Conservation (phyloP, 768 basidiomycete species). For the Crepidotus variabilis region DNA sequence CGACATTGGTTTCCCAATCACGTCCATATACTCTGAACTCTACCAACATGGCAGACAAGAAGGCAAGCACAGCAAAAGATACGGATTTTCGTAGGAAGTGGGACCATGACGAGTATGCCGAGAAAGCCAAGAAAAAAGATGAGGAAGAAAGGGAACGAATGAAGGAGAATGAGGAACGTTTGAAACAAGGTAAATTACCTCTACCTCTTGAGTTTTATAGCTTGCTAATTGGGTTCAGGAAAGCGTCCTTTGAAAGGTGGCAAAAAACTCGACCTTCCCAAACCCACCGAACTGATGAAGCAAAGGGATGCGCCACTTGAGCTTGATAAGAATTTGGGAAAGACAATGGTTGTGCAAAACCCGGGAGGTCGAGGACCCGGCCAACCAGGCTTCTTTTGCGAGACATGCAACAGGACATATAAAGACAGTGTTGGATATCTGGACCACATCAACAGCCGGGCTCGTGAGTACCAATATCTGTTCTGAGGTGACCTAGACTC, state of each 20-base stretch:
- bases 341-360: slow-evolving; percentile 92
- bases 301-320: slow-evolving; percentile 81
- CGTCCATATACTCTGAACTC: no score
- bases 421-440: slow-evolving; percentile 94
- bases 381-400: slow-evolving; percentile 92
- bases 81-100: slow-evolving; percentile 87
- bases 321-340: slow-evolving; percentile 91
- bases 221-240: slow-evolving; percentile 40
- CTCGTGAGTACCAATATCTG: slow-evolving; percentile 56
- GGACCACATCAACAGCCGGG: slow-evolving; percentile 93
- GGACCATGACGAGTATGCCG: slow-evolving; percentile 91
- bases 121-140: slow-evolving; percentile 80
- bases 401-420: slow-evolving; percentile 85
- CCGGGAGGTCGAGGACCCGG: slow-evolving; percentile 80
- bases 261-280: slow-evolving; percentile 82
- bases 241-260: slow-evolving; percentile 70
- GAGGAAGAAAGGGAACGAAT: slow-evolving; percentile 77
- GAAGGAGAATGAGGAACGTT: slow-evolving; percentile 79
- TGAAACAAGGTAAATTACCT: slow-evolving; percentile 67
- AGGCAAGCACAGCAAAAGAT: slow-evolving; percentile 40
- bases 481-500: slow-evolving; percentile 2
- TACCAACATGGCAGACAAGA: no score
- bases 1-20: not conserved
- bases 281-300: slow-evolving; percentile 92
- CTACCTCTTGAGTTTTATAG: not conserved